Evolutionary conservation across 768 basidiomycete genomes (phyloP).

Genomic region (Russula vinacea): DNA sequence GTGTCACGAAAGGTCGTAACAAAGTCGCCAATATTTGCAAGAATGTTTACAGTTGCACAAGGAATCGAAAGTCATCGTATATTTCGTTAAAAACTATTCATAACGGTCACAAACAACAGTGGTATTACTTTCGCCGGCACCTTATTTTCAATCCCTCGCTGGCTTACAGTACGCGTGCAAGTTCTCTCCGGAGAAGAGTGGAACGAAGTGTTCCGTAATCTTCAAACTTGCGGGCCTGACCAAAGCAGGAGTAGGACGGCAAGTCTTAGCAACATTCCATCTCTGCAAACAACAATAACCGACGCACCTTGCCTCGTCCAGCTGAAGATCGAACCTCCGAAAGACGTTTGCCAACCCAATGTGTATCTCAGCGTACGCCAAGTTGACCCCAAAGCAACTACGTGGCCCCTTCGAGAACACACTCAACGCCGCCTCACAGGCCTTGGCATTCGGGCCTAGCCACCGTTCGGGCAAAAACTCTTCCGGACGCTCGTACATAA

Average conservation of each 20-base stretch:
- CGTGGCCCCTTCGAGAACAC: slow-evolving; percentile 46
- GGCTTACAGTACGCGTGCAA: slow-evolving; percentile 20
- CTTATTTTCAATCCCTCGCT: neutral
- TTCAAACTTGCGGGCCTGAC: slow-evolving; percentile 18
- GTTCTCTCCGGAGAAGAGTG: slow-evolving; percentile 11
- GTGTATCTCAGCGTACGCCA: slow-evolving; percentile 47
- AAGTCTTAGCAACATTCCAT: neutral
- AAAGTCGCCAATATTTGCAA: slow-evolving; percentile 19
- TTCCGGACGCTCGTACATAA: slow-evolving; percentile 43
- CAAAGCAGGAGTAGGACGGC: neutral
- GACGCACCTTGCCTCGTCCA: slow-evolving; percentile 32
- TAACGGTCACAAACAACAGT: neutral
- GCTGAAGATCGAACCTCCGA: slow-evolving; percentile 39
- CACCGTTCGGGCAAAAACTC: slow-evolving; percentile 45
- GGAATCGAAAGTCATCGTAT: neutral
- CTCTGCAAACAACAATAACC: too few relatives aligned
- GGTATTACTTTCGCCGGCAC: neutral
- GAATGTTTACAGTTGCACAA: slow-evolving; percentile 9
- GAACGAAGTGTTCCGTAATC: slow-evolving; percentile 22
- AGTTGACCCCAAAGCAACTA: slow-evolving; percentile 46
- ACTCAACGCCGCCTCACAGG: slow-evolving; percentile 44
- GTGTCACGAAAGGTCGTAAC: slow-evolving; percentile 23
- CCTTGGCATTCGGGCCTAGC: slow-evolving; percentile 38
- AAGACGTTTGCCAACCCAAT: slow-evolving; percentile 43
- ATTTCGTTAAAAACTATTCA: neutral